Evolutionary conservation across 306 rosid genomes (phyloP), one percentile per base, ranked within the genome.

Genomic region (Vachellia pachyceras): DNA sequence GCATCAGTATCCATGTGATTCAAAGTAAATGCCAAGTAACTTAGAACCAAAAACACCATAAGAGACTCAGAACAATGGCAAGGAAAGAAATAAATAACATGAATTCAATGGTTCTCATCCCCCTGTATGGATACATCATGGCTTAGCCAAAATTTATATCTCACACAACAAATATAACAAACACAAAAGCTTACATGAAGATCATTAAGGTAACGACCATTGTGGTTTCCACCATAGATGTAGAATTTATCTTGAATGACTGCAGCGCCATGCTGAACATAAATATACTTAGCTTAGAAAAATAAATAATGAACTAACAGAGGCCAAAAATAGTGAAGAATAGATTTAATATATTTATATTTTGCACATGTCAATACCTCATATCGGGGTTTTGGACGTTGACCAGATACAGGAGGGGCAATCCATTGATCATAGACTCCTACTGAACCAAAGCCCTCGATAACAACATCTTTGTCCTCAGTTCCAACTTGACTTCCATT

Each of bases 181-280:
- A 37, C 45, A 75, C 84, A n/a, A n/a, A 71, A 77, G 77, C 97
- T 92, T 86, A 94, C 98, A 72, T 89, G 90, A 73, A 94, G 87
- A 87, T 94, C 98, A 86, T 80, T 94, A 63, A 94, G 96, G 87
- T 94, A 94, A 79, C 97, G 98, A 73, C 98, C 98, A 78, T 94
- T 94, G 87, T 94, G 96, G 85, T 92, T 94, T 88, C 98, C 98
- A 18, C 98, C 98, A 90, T 88, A 85, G 78, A 94, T 86, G 84
- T 94, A 94, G 92, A 94, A 84, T 91, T 88, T 92, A 80, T 92
- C 93, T 85, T 82, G 95, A 71, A 92, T 79, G 44, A 89, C 87
- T 71, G 94, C 92, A 47, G 97, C 94, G 78, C 93, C 98, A 84
- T 94, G 98, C 98, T 94, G 90, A 76, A 86, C 81, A 83, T 12